phyloP scores from a whole-genome alignment of 345 rosid species.

The Camelina sativa region DNA sequence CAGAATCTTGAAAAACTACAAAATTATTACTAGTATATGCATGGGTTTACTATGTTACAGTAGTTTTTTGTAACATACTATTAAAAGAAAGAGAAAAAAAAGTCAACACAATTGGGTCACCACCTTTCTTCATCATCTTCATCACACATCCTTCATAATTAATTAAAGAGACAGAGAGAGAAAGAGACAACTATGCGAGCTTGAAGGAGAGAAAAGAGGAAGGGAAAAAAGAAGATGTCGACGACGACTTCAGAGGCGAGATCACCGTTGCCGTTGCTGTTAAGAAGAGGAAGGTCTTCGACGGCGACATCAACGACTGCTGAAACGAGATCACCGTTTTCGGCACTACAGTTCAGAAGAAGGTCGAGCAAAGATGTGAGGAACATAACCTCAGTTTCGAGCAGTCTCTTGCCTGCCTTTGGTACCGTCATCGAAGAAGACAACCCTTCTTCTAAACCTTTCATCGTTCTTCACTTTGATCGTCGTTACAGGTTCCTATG shows the following conservation, averaged over 20 bases:
- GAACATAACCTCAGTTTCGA: conserved; percentile 73
- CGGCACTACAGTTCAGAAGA: conserved; percentile 55
- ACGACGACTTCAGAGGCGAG: conserved; percentile 46
- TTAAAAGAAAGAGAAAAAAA: neutral
- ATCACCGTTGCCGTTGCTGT: conserved; percentile 55
- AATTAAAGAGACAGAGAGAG: conserved; percentile 18
- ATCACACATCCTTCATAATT: neutral
- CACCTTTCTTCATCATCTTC: conserved; percentile 1
- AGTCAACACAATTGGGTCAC: conserved; percentile 29
- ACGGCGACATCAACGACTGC: conserved; percentile 28
- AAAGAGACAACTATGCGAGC: conserved; percentile 1
- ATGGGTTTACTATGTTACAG: no score
- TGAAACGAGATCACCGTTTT: conserved; percentile 50
- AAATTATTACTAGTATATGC: no score
- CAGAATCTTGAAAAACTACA: no score
- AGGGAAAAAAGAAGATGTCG: conserved; percentile 39
- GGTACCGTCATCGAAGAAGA: conserved; percentile 70
- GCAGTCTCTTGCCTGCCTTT: conserved; percentile 88
- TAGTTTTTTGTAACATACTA: no score
- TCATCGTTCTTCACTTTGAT: conserved; percentile 75
- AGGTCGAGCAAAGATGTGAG: conserved; percentile 62
- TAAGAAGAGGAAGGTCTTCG: conserved; percentile 52
- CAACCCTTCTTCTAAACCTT: conserved; percentile 52
- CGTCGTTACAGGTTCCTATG: conserved; percentile 73
- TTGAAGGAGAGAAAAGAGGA: conserved; percentile 29